These are phyloP conservation scores for Fusarium albosuccineum DNA, from an alignment of 2,329 filamentous ascomycete species.

Conservation along the genomic window DNA sequence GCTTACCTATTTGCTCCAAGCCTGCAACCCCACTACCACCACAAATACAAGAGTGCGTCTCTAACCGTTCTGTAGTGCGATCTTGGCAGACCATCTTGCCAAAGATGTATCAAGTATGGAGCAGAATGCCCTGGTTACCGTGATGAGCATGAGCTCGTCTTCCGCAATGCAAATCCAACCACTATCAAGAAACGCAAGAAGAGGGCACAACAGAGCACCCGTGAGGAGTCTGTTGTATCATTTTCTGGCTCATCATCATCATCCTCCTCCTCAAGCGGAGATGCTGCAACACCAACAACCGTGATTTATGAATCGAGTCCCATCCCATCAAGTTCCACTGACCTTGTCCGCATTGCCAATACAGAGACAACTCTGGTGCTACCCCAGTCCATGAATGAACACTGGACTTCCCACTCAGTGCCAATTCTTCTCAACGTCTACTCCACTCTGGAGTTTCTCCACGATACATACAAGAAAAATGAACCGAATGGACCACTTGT, in stretches of 20 bases:
- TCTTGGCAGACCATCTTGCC: constrained; percentile 54
- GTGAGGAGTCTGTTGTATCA: constrained; percentile 18
- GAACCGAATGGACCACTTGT: constrained; percentile 52
- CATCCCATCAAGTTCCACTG: constrained; percentile 17
- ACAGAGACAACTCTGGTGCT: constrained; percentile 19
- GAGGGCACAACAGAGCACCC: constrained; percentile 29
- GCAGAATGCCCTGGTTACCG: constrained; percentile 56
- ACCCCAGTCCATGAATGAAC: constrained; percentile 48
- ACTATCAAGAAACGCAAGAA: constrained; percentile 50
- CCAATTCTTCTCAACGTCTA: constrained; percentile 57
- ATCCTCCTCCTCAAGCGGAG: constrained; percentile 20
- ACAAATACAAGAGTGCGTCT: constrained; percentile 9
- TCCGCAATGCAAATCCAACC: constrained; percentile 51
- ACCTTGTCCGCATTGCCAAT: constrained; percentile 22
- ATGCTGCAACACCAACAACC: constrained; percentile 22
- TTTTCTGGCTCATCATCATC: constrained; percentile 19
- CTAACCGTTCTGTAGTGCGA: constrained; percentile 52
- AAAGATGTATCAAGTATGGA: constrained; percentile 58
- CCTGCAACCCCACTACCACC: neutral
- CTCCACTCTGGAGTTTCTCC: constrained; percentile 52
- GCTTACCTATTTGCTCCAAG: constrained; percentile 16
- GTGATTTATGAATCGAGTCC: constrained; percentile 20
- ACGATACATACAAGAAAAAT: constrained; percentile 45
- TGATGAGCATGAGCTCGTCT: constrained; percentile 56
- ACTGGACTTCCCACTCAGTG: constrained; percentile 56